Evolutionary conservation across 441 rosid genomes (phyloP), one percentile per base, ranked within the genome.

Genomic region (Flueggea neowawraea): DNA sequence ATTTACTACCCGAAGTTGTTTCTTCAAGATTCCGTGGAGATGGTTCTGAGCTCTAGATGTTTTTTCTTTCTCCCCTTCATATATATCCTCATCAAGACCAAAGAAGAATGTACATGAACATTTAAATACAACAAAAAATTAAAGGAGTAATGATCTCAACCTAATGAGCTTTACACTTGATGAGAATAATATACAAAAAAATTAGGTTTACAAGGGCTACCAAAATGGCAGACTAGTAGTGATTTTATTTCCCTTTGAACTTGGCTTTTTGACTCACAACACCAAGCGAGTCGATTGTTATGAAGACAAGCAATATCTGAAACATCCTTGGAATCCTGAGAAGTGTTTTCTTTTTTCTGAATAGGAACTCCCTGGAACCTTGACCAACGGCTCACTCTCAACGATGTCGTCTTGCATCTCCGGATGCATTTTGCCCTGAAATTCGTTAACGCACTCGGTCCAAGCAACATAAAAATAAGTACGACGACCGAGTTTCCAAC

Each of bases 291-390:
- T 47, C 50, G n/a, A 14, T 10, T 47, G 12, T 47, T 47, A 4
- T 47, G 50, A 47, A 9, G n/a, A 47, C 50, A 47, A 47, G 4
- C 50, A 9, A 47, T 9, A 47, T 14, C n/a, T 47, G n/a, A 11
- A 47, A 10, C 14, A 10, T 6, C n/a, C 14, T 47, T 47, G 50
- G 50, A 47, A 47, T 47, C 50, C 9, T 47, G 50, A 47, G 2
- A 47, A 9, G 31, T 52, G 57, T 15, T 66, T 60, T 54, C 57
- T 48, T 61, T 77, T 77, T 47, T 32, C 63, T 32, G 93, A 84
- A 74, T 91, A 91, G 54, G 97, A 76, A 75, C 99, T 91, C 67
- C 98, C 96, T 12, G 99, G 99, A 67, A 95, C 97, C 62, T 69
- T 79, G 47, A 95, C 85, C 16, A 91, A 62, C 55, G 88, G 91